phyloP scores from a whole-genome alignment of 305 asterid genomes.

The Caryopteris hybrid region DNA sequence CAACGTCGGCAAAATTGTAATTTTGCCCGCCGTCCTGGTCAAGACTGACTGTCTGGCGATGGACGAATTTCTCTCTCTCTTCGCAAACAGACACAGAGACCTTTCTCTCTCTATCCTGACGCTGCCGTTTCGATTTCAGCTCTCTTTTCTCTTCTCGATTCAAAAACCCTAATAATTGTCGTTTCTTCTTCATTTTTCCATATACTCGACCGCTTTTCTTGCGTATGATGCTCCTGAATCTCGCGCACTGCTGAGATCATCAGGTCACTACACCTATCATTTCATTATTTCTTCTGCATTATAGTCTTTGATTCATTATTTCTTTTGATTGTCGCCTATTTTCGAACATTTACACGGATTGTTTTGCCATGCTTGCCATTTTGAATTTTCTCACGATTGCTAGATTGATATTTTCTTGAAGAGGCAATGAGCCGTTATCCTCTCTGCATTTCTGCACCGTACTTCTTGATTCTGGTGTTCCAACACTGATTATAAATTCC shows the following conservation, averaged over 20 bases:
- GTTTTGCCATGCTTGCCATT: constrained; percentile 1
- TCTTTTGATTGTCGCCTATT: not conserved
- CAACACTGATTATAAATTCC: constrained; percentile 4
- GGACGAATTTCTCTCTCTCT: constrained; percentile 18
- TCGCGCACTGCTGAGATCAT: constrained; percentile 7
- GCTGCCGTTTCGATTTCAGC: constrained; percentile 11
- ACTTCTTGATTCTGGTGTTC: constrained; percentile 13
- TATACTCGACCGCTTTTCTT: not conserved
- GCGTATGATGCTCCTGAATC: constrained; percentile 13
- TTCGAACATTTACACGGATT: not conserved
- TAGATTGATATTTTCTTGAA: constrained; percentile 13
- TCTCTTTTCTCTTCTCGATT: not conserved
- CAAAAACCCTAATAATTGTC: constrained; percentile 13
- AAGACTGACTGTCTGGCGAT: constrained; percentile 17
- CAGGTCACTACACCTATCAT: constrained; percentile 27
- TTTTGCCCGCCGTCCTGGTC: constrained; percentile 17
- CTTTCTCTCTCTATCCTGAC: not conserved
- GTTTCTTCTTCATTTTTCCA: not conserved
- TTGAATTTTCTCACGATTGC: not conserved
- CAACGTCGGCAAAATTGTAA: constrained; percentile 17
- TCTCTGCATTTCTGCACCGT: not conserved
- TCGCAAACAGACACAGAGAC: not conserved
- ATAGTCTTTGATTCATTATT: not conserved
- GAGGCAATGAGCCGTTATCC: not conserved
- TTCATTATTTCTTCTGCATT: not conserved